Base-by-base conservation (phyloP, 2,329 filamentous ascomycete genomes). In the Aspergillus pseudoterreus region DNA sequence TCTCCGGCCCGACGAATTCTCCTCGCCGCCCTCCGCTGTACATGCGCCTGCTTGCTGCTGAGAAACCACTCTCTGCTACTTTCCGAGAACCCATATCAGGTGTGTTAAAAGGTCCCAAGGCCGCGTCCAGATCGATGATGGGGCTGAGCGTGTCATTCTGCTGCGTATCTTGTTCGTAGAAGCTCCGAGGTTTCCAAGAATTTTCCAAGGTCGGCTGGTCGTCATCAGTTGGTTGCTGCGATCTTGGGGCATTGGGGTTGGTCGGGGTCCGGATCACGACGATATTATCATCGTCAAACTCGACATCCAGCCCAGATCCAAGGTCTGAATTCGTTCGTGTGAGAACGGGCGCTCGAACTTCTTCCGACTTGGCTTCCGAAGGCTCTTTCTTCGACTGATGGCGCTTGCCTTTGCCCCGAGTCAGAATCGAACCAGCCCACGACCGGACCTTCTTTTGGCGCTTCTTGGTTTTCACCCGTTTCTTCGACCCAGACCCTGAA, bases 111-210 rank as follows among this genome's bases (percentile, higher is more conserved):
- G 92, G 91, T 1, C 91, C 92, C 1, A 97, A 79, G 22, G 92
- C 94, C 15, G 92, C 92, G 72, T 99, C 94, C 39, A 99, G 76
- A 69, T 99, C 94, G 57, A 99, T 95, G 69, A 96, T 87, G 6
- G 88, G 86, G 63, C 85, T 89, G 47, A 86, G 80, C 3, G 82
- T 69, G 53, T 95, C 89, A 43, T 85, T 82, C 8, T 83, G 27
- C 27, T 30, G 78, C 2, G 64, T 55, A 36, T 47, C 65, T 53
- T 75, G 72, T 43, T 75, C 72, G 43, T 75, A 75, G 48, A 75
- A 75, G 47, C 71, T 74, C 47, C 66, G 64, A 19, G 72, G 72
- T 55, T 74, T 75, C 72, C 72, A 75, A 6, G 72, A 62, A 6
- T 56, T 63, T 44, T 74, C 72, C 42, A 74, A 58, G 14, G 61